phyloP scores from a whole-genome alignment of 2,329 filamentous ascomycete species.

The Aspergillus ustus region DNA sequence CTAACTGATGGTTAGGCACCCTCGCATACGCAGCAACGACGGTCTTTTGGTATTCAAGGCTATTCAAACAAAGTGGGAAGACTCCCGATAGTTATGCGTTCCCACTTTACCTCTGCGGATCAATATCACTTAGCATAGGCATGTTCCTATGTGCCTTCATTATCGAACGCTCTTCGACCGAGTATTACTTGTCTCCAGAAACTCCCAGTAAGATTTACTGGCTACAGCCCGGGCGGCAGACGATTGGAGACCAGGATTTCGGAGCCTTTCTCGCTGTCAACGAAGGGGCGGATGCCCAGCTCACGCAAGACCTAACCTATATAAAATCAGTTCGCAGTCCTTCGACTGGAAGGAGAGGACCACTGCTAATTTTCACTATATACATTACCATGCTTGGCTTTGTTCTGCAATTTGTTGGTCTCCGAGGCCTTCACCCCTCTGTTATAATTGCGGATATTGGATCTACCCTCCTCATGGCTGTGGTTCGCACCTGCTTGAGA shows the following conservation, averaged over 20 bases:
- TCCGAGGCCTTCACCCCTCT: slow-evolving; percentile 43
- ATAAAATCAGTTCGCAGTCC: slow-evolving; percentile 34
- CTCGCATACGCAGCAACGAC: slow-evolving; percentile 37
- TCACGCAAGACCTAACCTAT: slow-evolving; percentile 26
- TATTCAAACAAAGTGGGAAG: slow-evolving; percentile 33
- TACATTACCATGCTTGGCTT: slow-evolving; percentile 38
- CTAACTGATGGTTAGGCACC: slow-evolving; percentile 3
- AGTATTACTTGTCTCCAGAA: slow-evolving; percentile 30
- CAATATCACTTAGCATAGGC: slow-evolving; percentile 36
- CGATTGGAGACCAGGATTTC: slow-evolving; percentile 45
- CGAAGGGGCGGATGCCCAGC: slow-evolving; percentile 24
- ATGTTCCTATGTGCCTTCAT: slow-evolving; percentile 43
- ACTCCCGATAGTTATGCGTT: slow-evolving; percentile 37
- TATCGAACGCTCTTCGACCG: slow-evolving; percentile 37
- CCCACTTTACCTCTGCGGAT: slow-evolving; percentile 40
- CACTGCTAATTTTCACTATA: slow-evolving; percentile 30
- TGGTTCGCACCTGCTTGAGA: slow-evolving; percentile 40
- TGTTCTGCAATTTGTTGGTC: slow-evolving; percentile 45
- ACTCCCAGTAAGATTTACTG: slow-evolving; percentile 41
- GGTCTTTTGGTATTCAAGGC: slow-evolving; percentile 31
- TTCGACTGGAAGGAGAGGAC: slow-evolving; percentile 18
- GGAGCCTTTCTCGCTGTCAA: slow-evolving; percentile 40
- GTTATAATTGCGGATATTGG: slow-evolving; percentile 43
- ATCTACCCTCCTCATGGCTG: slow-evolving; percentile 42
- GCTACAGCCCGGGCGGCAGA: slow-evolving; percentile 45